Evolutionary conservation across 305 asterid genomes (phyloP).

Genomic region (Fraxinus floribunda): DNA sequence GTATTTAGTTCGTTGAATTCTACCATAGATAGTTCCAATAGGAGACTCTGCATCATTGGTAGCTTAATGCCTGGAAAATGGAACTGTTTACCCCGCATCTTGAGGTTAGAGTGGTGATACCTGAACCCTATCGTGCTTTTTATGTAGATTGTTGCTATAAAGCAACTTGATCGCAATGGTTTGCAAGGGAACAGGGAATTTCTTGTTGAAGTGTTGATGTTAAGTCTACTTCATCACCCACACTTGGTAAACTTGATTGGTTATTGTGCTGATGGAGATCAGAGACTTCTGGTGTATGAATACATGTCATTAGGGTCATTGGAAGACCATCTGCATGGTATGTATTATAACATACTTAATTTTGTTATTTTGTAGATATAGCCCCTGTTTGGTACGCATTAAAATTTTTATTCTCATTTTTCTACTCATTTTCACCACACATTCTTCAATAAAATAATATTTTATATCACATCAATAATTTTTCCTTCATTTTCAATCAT

Average conservation of each 20-base stretch:
- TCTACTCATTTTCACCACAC: too few relatives aligned
- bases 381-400: too few relatives aligned
- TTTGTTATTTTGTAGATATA: not conserved
- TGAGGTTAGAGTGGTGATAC: not conserved
- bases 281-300: slow-evolving; percentile 5
- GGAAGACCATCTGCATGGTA: slow-evolving; percentile 18
- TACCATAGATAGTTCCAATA: not conserved
- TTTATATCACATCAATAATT: too few relatives aligned
- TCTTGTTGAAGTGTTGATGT: slow-evolving; percentile 6
- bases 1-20: not conserved
- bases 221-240: slow-evolving; percentile 5
- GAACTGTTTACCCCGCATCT: not conserved
- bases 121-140: not conserved
- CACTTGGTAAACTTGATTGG: slow-evolving; percentile 7
- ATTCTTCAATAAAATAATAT: too few relatives aligned
- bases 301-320: slow-evolving; percentile 11
- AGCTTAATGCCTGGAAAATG: not conserved
- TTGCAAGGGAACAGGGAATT: slow-evolving; percentile 12
- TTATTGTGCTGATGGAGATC: slow-evolving; percentile 8
- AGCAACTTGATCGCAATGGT: slow-evolving; percentile 6
- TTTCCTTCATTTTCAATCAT: too few relatives aligned
- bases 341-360: not conserved
- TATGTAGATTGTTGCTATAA: slow-evolving; percentile 4
- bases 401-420: too few relatives aligned
- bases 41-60: not conserved